Conservation (phyloP, 441 rosid genomes). For the Mallotus repandus region DNA sequence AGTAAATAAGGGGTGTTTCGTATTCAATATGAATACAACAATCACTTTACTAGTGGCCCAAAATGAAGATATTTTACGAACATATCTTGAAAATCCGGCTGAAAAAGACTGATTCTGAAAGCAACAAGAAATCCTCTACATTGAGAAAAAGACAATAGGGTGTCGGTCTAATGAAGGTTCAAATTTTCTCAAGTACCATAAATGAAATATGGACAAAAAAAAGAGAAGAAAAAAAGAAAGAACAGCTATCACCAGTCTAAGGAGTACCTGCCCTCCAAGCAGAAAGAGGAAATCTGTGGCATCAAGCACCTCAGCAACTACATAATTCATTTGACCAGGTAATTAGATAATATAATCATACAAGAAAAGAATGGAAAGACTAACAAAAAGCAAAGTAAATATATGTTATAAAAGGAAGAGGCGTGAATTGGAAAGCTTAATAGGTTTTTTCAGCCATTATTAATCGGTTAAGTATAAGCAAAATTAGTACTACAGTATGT, state of each 20-base stretch:
- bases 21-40: slow-evolving; percentile 5
- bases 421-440: not conserved
- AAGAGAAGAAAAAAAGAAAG: no score
- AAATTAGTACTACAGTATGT: no score
- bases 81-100: not conserved
- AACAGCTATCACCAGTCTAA: not conserved
- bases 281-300: not conserved
- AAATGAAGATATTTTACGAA: not conserved
- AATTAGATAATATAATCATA: not conserved
- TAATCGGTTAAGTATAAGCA: no score
- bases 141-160: not conserved
- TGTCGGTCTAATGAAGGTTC: not conserved
- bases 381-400: not conserved
- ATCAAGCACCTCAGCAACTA: not conserved
- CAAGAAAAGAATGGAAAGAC: not conserved
- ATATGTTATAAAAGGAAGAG: no score
- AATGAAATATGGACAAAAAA: not conserved
- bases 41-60: not conserved
- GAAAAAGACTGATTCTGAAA: not conserved
- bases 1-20: not conserved
- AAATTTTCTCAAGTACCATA: not conserved
- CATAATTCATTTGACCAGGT: not conserved
- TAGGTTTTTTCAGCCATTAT: not conserved
- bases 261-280: not conserved
- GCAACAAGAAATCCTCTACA: not conserved